Evolutionary conservation across 805 yeast species (phyloP).

Genomic region (Kodamaea sagamina): DNA sequence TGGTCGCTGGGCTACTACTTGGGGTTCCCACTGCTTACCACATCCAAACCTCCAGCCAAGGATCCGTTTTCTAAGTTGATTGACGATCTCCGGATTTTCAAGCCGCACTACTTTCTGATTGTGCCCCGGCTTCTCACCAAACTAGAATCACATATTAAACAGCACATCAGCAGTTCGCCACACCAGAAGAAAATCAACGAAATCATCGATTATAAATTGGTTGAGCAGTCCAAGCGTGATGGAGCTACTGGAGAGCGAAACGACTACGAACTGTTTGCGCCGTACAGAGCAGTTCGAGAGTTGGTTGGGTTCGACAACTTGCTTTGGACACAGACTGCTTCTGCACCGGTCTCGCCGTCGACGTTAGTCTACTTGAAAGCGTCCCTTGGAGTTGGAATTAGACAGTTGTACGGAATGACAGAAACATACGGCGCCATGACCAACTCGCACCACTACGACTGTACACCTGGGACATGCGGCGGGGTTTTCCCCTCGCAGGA

Average conservation of each 20-base stretch:
- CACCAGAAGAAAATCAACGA: slow-evolving; percentile 11
- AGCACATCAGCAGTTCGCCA: slow-evolving; percentile 5
- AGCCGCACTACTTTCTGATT: slow-evolving; percentile 31
- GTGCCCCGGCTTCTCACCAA: slow-evolving; percentile 44
- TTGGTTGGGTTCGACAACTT: slow-evolving; percentile 22
- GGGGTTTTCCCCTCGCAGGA: slow-evolving; percentile 22
- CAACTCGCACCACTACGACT: slow-evolving; percentile 20
- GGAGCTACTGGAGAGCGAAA: slow-evolving; percentile 14
- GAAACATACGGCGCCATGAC: slow-evolving; percentile 29
- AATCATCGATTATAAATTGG: slow-evolving; percentile 15
- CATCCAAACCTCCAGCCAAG: slow-evolving; percentile 4
- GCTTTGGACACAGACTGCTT: slow-evolving; percentile 32
- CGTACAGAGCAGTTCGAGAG: slow-evolving; percentile 14
- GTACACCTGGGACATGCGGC: slow-evolving; percentile 30
- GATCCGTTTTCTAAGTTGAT: slow-evolving; percentile 27
- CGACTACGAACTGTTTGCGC: slow-evolving; percentile 19
- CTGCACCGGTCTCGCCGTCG: slow-evolving; percentile 28
- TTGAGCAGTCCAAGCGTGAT: slow-evolving; percentile 12
- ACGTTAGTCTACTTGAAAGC: slow-evolving; percentile 30
- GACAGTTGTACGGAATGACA: slow-evolving; percentile 57
- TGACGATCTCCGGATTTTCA: slow-evolving; percentile 30
- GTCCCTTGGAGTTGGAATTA: slow-evolving; percentile 39
- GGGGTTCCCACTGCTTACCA: slow-evolving; percentile 48
- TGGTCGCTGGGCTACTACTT: slow-evolving; percentile 49
- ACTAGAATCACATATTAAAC: slow-evolving; percentile 27